phyloP scores from a whole-genome alignment of 2,329 filamentous ascomycete genomes.

The Sarocladium brachiariae region DNA sequence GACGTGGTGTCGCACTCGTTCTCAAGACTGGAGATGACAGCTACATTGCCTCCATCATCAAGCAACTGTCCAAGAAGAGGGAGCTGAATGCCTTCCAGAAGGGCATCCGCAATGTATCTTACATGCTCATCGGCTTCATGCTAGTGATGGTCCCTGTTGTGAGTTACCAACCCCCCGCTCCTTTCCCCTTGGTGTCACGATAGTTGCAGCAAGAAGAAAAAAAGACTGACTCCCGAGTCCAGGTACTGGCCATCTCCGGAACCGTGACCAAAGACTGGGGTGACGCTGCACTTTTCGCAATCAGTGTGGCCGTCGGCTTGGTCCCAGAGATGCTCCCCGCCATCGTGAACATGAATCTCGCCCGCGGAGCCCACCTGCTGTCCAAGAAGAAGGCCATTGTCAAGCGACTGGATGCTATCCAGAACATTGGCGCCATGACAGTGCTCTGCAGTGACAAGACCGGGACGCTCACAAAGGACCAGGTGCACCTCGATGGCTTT shows the following conservation, averaged over 20 bases:
- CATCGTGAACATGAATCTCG: slow-evolving; percentile 23
- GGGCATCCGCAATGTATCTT: slow-evolving; percentile 23
- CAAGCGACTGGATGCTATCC: slow-evolving; percentile 24
- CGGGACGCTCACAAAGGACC: slow-evolving; percentile 22
- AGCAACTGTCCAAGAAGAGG: slow-evolving; percentile 18
- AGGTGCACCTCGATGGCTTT: slow-evolving; percentile 20
- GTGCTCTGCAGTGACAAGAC: slow-evolving; percentile 25
- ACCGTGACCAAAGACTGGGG: slow-evolving; percentile 20
- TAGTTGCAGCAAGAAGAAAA: no score
- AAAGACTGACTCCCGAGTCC: neutral
- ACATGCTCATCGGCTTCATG: slow-evolving; percentile 24
- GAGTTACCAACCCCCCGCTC: slow-evolving; percentile 9
- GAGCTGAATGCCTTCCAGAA: slow-evolving; percentile 21
- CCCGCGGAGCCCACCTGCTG: slow-evolving; percentile 19
- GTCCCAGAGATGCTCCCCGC: slow-evolving; percentile 24
- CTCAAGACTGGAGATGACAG: slow-evolving; percentile 16
- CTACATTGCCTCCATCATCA: slow-evolving; percentile 20
- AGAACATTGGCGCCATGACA: slow-evolving; percentile 23
- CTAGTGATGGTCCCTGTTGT: slow-evolving; percentile 23
- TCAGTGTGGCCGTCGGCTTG: slow-evolving; percentile 23
- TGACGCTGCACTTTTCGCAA: slow-evolving; percentile 20
- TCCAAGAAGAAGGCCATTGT: slow-evolving; percentile 29
- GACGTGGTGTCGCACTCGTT: slow-evolving; percentile 19
- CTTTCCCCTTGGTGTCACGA: no score
- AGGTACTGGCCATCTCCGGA: slow-evolving; percentile 20